phyloP scores from a whole-genome alignment of 2,329 filamentous ascomycete genomes.

The Epichloe sylvatica region DNA sequence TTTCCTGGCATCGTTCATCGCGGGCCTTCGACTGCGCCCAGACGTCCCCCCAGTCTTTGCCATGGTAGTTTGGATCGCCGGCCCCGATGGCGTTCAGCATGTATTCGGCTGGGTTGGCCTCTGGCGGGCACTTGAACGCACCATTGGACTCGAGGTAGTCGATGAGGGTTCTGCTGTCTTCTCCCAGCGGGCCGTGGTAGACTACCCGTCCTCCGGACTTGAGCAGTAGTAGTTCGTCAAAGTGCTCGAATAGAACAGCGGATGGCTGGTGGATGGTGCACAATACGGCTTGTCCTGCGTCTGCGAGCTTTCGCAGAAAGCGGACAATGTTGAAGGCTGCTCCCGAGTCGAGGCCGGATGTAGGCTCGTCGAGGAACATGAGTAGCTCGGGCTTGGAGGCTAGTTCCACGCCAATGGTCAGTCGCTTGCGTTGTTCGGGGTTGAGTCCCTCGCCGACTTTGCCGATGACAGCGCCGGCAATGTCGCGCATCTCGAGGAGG shows the following conservation, averaged over 20 bases:
- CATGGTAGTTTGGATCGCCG: conserved; percentile 44
- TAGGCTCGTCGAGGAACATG: conserved; percentile 51
- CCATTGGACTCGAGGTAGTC: conserved; percentile 39
- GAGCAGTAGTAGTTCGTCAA: conserved; percentile 41
- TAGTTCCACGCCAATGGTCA: conserved; percentile 43
- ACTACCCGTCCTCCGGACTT: conserved; percentile 38
- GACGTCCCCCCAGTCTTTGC: conserved; percentile 47
- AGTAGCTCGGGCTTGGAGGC: conserved; percentile 45
- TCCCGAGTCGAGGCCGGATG: conserved; percentile 43
- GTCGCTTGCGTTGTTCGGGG: conserved; percentile 41
- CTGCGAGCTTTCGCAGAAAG: conserved; percentile 46
- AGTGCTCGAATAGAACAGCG: conserved; percentile 40
- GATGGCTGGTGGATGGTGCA: conserved; percentile 49
- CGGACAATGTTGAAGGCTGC: conserved; percentile 48
- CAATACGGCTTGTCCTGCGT: conserved; percentile 43
- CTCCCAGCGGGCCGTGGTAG: conserved; percentile 40
- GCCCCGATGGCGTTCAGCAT: conserved; percentile 47
- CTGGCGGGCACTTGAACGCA: conserved; percentile 31
- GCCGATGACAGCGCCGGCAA: conserved; percentile 52
- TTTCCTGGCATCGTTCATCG: conserved; percentile 31
- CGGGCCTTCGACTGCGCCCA: conserved; percentile 42
- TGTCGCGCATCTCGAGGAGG: conserved; percentile 52
- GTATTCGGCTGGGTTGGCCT: conserved; percentile 40
- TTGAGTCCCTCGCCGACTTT: conserved; percentile 44
- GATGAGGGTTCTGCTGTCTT: conserved; percentile 32